phyloP scores from a whole-genome alignment of 129 eudicot species.

The Helichrysum umbraculigerum region DNA sequence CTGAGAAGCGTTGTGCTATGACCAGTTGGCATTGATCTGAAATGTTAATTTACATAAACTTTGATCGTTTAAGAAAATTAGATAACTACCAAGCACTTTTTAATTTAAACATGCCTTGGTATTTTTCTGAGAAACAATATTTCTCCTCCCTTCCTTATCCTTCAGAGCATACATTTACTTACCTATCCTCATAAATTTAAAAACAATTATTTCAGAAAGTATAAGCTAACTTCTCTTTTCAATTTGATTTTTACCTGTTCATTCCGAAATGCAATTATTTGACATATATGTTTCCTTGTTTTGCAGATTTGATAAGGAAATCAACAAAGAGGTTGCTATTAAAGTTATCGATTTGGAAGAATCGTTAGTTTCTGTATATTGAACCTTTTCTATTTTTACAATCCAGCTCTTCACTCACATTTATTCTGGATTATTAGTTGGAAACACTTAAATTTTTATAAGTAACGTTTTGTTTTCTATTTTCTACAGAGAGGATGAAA shows the following conservation, averaged over 20 bases:
- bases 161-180: not conserved
- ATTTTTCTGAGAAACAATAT: too few species aligned
- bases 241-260: not conserved
- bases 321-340: slow-evolving; percentile 84
- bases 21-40: not conserved
- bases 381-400: not conserved
- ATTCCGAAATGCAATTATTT: not conserved
- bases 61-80: too few species aligned
- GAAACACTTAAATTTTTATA: not conserved
- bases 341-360: slow-evolving; percentile 98
- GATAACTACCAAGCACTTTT: too few species aligned
- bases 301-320: slow-evolving; percentile 89
- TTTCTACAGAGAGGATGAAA: slow-evolving; percentile 88
- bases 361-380: slow-evolving; percentile 66
- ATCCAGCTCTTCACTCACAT: not conserved
- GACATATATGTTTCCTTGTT: slow-evolving; percentile 17
- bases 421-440: slow-evolving; percentile 9
- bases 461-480: slow-evolving; percentile 20
- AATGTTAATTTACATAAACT: too few species aligned
- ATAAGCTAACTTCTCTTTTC: not conserved
- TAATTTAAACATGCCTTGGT: too few species aligned
- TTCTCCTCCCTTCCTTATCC: not conserved
- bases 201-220: not conserved
- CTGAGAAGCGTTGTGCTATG: not conserved
- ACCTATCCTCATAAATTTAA: not conserved